Evolutionary conservation across 164 flowering plant genomes (phyloP).

Genomic region (Kalanchoe fedtschenkoi): DNA sequence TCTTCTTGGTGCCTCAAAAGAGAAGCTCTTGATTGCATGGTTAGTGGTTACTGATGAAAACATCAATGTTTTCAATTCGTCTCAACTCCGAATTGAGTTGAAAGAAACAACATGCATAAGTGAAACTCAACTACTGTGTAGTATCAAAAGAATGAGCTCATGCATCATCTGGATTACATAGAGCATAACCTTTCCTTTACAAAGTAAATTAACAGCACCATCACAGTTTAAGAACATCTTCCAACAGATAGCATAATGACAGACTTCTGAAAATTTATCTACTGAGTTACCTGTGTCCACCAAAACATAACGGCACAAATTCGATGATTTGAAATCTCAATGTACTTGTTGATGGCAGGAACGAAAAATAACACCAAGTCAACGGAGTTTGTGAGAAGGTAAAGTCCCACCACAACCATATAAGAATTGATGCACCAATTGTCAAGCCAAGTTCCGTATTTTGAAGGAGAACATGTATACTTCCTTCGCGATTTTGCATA

Average conservation of each 20-base stretch:
- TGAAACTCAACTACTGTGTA: background rate
- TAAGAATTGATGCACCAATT: slow-evolving; percentile 79
- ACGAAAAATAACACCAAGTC: slow-evolving; percentile 76
- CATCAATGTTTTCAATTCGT: background rate
- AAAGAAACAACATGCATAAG: background rate
- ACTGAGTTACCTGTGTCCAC: slow-evolving; percentile 72
- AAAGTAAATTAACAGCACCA: too few relatives aligned
- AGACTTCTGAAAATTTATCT: background rate
- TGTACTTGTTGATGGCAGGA: slow-evolving; percentile 67
- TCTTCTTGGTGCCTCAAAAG: background rate
- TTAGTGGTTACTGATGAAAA: background rate
- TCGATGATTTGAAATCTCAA: slow-evolving; percentile 65
- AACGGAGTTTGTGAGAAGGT: slow-evolving; percentile 60
- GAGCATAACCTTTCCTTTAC: too few relatives aligned
- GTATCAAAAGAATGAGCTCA: background rate
- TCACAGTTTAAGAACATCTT: background rate
- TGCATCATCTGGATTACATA: too few relatives aligned
- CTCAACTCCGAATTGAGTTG: background rate
- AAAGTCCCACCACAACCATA: slow-evolving; percentile 64
- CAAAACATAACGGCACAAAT: slow-evolving; percentile 44
- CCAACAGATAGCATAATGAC: background rate
- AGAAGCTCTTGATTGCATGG: background rate
- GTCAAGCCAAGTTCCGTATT: slow-evolving; percentile 42
- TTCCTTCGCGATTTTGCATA: slow-evolving; percentile 54
- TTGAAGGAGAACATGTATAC: slow-evolving; percentile 47